Evolutionary conservation across 2,329 filamentous ascomycete species (phyloP).

Genomic region (Teratosphaeriaceae sp.): DNA sequence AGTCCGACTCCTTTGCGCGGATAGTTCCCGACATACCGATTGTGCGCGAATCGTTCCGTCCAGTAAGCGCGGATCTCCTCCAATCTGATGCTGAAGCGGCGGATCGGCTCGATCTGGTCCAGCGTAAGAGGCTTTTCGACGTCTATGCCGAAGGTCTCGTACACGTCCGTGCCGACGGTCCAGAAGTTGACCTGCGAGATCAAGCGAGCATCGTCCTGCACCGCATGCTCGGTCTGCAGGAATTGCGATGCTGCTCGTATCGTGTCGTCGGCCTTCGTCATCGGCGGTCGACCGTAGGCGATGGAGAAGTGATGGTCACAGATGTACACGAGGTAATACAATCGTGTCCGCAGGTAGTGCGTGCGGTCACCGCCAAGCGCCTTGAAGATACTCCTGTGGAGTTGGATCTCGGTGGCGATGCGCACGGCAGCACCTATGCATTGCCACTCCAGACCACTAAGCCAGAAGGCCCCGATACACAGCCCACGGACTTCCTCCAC

Average conservation of each 20-base stretch:
- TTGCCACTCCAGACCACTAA: conserved; percentile 28
- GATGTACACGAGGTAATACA: conserved; percentile 35
- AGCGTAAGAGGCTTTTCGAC: conserved; percentile 20
- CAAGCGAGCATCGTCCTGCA: conserved; percentile 23
- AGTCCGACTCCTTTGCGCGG: conserved; percentile 22
- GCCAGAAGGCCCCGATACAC: conserved; percentile 35
- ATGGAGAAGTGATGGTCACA: conserved; percentile 36
- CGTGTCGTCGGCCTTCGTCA: conserved; percentile 29
- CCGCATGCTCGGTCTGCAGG: conserved; percentile 26
- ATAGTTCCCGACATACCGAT: conserved; percentile 24
- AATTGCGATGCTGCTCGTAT: conserved; percentile 26
- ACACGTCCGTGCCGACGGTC: conserved; percentile 21
- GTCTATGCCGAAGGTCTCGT: conserved; percentile 25
- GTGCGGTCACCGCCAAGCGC: conserved; percentile 26
- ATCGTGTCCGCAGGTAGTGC: conserved; percentile 30
- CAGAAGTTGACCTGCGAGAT: conserved; percentile 24
- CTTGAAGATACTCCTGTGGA: conserved; percentile 33
- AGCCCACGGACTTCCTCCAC: conserved; percentile 29
- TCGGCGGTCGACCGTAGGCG: conserved; percentile 31
- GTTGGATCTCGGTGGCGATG: conserved; percentile 34
- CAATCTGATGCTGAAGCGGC: conserved; percentile 21
- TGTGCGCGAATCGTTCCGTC: conserved; percentile 19
- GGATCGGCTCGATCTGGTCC: conserved; percentile 28
- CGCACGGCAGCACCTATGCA: conserved; percentile 29
- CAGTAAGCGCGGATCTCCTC: conserved; percentile 23